A percentile compares a stretch with the other conserved stretches of the same genome.
Conservation (phyloP, 2,329 filamentous ascomycete species). For the Talaromyces sp. region DNA sequence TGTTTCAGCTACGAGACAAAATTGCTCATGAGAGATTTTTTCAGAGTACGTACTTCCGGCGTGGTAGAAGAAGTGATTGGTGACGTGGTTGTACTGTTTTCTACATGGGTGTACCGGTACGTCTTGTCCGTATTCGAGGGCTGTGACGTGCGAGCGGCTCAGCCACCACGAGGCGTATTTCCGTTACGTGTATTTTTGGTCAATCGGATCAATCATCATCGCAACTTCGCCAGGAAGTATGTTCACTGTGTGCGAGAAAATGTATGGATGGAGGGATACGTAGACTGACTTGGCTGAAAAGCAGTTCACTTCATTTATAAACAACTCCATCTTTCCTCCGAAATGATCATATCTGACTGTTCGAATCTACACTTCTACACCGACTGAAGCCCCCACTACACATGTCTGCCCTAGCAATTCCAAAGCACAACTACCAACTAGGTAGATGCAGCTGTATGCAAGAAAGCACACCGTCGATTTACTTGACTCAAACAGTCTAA, state of each 20-base stretch:
- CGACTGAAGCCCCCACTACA: background rate
- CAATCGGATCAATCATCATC: background rate
- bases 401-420: background rate
- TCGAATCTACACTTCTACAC: background rate
- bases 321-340: background rate
- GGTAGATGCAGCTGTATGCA: slow-evolving; percentile 1
- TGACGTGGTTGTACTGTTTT: background rate
- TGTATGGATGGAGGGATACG: background rate
- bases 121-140: background rate
- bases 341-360: background rate
- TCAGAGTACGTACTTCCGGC: background rate
- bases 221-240: background rate
- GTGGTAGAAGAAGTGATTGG: background rate
- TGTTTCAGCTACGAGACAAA: background rate
- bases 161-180: slow-evolving; percentile 1
- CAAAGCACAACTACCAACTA: background rate
- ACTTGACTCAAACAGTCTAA: background rate
- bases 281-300: background rate
- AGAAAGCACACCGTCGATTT: background rate
- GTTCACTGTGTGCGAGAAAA: background rate
- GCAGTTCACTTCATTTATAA: background rate
- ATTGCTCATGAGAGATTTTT: background rate
- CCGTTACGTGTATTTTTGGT: background rate
- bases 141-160: background rate
- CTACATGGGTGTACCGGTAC: background rate